Base-by-base conservation (phyloP, 2,329 filamentous ascomycete species). In the Eutypa lata region DNA sequence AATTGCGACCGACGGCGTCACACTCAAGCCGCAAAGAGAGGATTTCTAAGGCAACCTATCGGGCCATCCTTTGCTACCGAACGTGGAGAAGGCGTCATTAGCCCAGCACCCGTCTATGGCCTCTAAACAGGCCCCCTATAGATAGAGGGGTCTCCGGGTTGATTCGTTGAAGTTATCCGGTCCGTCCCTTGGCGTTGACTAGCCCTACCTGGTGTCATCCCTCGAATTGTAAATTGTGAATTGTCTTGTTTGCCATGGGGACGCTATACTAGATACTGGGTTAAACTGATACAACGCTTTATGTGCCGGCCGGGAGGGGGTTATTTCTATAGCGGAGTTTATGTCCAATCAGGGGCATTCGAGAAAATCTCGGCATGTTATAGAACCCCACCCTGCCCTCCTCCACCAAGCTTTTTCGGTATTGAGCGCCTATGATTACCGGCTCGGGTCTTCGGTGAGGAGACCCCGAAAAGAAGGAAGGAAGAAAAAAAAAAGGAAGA, bases 381-480 rank as follows among this genome's bases (percentile, higher is more conserved):
- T 18, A 38, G 13, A 4, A 38, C 35, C 35, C 35, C 35, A 38
- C 35, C 16, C 13, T 14, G 8, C 7, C 31, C 31, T 35, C 31
- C 31, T 14, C 7, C 8, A 14, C 8, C 6, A 38, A 16, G 13
- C n/a, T 38, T 13, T 28, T 45, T 28, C 42, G 42, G 42, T 22
- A 45, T 45, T 7, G 5, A 45, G 42, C 22, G 42, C 42, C 21
- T 28, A n/a, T 28, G 42, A 16, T 26, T 7, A 7, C 57, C 54
- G 54, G 56, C 57, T 61, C 57, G 56, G 60, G 54, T 52, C 55
- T 56, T 62, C 60, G 60, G 60, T 62, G 60, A 62, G 60, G 50
- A 55, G 31, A 54, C 56, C 57, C 58, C 59, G 59, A 61, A 51
- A 24, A 49, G 44, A 40, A 45, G 51, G 40, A 35, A 35, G 14